Percentiles rank a stretch among this genome's conserved stretches.
phyloP scores from a whole-genome alignment of 164 flowering plant genomes.

The Amborella trichopoda region DNA sequence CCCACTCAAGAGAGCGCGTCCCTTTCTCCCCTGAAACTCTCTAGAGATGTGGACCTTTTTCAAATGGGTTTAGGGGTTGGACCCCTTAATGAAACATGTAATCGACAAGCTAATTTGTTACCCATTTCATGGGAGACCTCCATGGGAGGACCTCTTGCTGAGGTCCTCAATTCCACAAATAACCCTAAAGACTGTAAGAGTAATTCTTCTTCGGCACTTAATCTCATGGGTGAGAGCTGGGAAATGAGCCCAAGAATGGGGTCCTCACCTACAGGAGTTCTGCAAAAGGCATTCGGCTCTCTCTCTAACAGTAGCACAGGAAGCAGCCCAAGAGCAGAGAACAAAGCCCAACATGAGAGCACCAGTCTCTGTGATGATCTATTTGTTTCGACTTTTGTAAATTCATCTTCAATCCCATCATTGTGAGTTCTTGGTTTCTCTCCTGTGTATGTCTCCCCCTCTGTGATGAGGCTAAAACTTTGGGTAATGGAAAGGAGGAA shows the following conservation, averaged over 20 bases:
- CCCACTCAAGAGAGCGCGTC: slow-evolving; percentile 34
- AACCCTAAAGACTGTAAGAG: slow-evolving; percentile 17
- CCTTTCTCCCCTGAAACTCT: slow-evolving; percentile 40
- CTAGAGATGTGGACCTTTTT: slow-evolving; percentile 39
- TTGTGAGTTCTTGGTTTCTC: too few species aligned
- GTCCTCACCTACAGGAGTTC: slow-evolving; percentile 70
- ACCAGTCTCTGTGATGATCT: slow-evolving; percentile 24
- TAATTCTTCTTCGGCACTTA: slow-evolving; percentile 27
- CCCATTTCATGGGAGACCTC: slow-evolving; percentile 62
- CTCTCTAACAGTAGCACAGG: slow-evolving; percentile 79
- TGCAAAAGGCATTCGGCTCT: slow-evolving; percentile 58
- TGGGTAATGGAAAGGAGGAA: too few species aligned
- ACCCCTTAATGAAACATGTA: slow-evolving; percentile 19
- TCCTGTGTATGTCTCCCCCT: too few species aligned
- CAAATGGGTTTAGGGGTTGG: slow-evolving; percentile 56
- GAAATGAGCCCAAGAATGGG: slow-evolving; percentile 39
- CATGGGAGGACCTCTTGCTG: slow-evolving; percentile 86
- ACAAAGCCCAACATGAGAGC: slow-evolving; percentile 17
- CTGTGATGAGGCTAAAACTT: too few species aligned
- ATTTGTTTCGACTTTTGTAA: slow-evolving; percentile 21
- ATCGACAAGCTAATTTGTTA: slow-evolving; percentile 41
- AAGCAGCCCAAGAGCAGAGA: slow-evolving; percentile 62
- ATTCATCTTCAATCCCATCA: slow-evolving; percentile 24
- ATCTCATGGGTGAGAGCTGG: slow-evolving; percentile 59
- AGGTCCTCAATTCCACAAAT: slow-evolving; percentile 43